Conservation (phyloP, 2,329 filamentous ascomycete genomes). For the Drechmeria coniospora region DNA sequence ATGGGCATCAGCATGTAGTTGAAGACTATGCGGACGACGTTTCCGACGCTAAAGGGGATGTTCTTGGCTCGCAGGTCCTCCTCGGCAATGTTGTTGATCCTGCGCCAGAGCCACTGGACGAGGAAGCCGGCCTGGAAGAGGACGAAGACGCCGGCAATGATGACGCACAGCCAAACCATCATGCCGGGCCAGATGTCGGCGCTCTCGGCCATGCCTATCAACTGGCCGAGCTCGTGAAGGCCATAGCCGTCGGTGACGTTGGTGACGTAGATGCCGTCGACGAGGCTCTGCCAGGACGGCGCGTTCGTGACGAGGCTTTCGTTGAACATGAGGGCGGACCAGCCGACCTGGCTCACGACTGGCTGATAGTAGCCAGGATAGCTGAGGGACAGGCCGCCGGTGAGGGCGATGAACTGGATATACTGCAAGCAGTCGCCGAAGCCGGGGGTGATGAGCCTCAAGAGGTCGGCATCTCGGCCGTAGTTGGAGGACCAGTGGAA, state of each 20-base stretch:
- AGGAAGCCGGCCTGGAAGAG: conserved; percentile 66
- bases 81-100: conserved; percentile 55
- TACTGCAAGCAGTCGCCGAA: conserved; percentile 97
- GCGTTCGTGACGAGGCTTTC: conserved; percentile 65
- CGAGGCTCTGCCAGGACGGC: conserved; percentile 47
- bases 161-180: conserved; percentile 76
- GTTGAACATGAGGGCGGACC: conserved; percentile 89
- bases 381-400: conserved; percentile 69
- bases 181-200: conserved; percentile 87
- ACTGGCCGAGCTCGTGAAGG: conserved; percentile 61
- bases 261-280: conserved; percentile 76
- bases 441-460: conserved; percentile 84
- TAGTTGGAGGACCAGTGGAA: conserved; percentile 99
- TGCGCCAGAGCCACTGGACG: conserved; percentile 59
- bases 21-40: conserved; percentile 72
- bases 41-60: conserved; percentile 69
- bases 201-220: conserved; percentile 62
- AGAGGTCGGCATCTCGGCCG: conserved; percentile 78
- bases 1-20: conserved; percentile 86
- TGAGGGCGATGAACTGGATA: conserved; percentile 81
- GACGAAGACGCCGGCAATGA: conserved; percentile 51
- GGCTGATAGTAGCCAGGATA: conserved; percentile 95
- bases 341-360: conserved; percentile 70
- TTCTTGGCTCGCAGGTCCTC: conserved; percentile 88
- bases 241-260: conserved; percentile 74